These are phyloP conservation scores for Lagenidium giganteum DNA, from an alignment of 352 stramenopile genomes.

Conservation along the genomic window DNA sequence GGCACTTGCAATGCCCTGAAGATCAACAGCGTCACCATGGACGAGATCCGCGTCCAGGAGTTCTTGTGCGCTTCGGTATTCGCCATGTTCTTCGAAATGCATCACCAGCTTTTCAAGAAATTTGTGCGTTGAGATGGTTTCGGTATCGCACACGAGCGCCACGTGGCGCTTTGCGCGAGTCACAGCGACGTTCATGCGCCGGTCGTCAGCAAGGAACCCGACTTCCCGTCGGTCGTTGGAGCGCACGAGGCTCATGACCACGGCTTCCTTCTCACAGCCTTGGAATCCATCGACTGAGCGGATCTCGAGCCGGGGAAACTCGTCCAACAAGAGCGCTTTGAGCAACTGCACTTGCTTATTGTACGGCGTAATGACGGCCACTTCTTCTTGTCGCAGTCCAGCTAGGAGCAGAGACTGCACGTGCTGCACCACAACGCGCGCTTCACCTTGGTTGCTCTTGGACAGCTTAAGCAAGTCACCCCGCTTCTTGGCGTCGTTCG, in stretches of 20 bases:
- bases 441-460: conserved; percentile 82
- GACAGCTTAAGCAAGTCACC: conserved; percentile 35
- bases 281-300: conserved; percentile 97
- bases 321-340: conserved; percentile 74
- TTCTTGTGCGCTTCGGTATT: conserved; percentile 85
- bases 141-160: conserved; percentile 92
- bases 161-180: conserved; percentile 95
- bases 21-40: conserved; percentile 14
- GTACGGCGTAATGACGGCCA: conserved; percentile 98
- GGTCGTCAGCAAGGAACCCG: conserved; percentile 95
- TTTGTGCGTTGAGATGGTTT: conserved; percentile 87
- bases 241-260: conserved; percentile 97
- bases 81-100: conserved; percentile 93
- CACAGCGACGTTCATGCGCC: conserved; percentile 98
- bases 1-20: neutral
- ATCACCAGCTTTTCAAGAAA: conserved; percentile 89
- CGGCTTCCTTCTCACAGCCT: conserved; percentile 96
- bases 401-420: conserved; percentile 77
- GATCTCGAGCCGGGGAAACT: conserved; percentile 76
- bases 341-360: conserved; percentile 96
- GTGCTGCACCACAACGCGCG: conserved; percentile 72
- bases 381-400: conserved; percentile 85
- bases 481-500: too few species aligned
- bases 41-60: conserved; percentile 65
- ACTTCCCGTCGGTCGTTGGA: conserved; percentile 88